Base-by-base conservation (phyloP, 306 rosid species). In the Dryas alaskensis region DNA sequence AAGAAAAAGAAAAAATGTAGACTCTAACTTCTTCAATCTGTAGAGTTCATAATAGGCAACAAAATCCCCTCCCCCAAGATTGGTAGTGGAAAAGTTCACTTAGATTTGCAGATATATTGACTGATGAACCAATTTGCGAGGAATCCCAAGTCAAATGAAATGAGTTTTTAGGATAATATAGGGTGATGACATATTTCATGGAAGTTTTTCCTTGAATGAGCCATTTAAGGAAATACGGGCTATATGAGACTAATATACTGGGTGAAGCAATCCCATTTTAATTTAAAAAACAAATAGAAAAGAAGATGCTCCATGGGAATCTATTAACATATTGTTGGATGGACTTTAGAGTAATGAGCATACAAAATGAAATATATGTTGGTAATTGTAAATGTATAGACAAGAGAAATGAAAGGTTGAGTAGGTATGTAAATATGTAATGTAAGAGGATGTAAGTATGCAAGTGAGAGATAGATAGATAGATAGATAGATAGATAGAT, bases 401-500 rank as follows among this genome's bases (percentile, higher is more conserved):
- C 53, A 71, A 47, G 52, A 50, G 31, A 54, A 47, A 82, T 61
- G 73, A 62, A 65, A 76, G 71, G 2, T 62, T 42, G 69, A 66
- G 71, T 13, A 64, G 62, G 49, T 13, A 68, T 57, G 70, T 68
- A 45, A 60, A 44, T 13, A 68, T 51, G 67, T 68, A 45, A 37
- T 60, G 65, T 58, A 25, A 58, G 42, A 55, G 12, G 59, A 54
- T 54, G 27, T 4, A 60, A 6, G 10, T 43, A 31, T 6, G 31
- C 37, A 31, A 31, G 37, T 31, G 9, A 55, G 3, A 19, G 25
- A 22, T 0, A 19, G 39, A 27, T 27, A 57, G 0, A 19, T 31
- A 57, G 40, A 19, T 1, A 75, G 50, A 25, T 60, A 66, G 65
- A 31, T 6, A 60, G 44, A 55, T 3, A 19, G 25, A 22, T 0